Base-by-base conservation (phyloP, 164 flowering plant species). In the Kalanchoe fedtschenkoi region DNA sequence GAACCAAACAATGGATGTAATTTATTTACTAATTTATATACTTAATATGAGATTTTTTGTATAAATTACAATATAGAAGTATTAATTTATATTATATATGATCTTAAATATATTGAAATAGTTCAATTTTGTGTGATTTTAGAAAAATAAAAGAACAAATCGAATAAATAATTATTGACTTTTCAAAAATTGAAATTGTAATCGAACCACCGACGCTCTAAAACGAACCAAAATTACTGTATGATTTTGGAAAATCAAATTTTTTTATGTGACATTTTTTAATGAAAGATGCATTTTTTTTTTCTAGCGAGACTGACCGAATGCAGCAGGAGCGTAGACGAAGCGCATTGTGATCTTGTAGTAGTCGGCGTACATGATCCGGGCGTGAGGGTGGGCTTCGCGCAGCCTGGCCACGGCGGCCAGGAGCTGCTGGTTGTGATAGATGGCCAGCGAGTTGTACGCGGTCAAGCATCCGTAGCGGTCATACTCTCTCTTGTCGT, bases 291-390 rank as follows among this genome's bases (percentile, higher is more conserved):
- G n/a, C n/a, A n/a, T n/a, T n/a, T n/a, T n/a, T n/a, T n/a, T n/a
- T n/a, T n/a, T n/a, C n/a, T n/a, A n/a, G n/a, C n/a, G 5, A 10
- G 14, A 17, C 38, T 8, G 13, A 72, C 77, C 75, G 37, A 54
- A 73, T 32, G 65, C n/a, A 0, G 34, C 2, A 4, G 79, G 74
- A 8, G 67, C 61, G 10, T 38, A 55, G 30, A 39, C 67, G 22
- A 73, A 29, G 0, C 0, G 64, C 66, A 69, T 63, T 13, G 73
- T 60, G 14, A 68, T 67, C 19, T 62, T 44, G 60, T 76, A 76
- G 34, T 76, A 76, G 34, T 78, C 78, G 0, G 61, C 79, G 29
- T 78, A 78, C 6, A 72, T 64, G 38, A 78, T 72, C n/a, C 56
- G 72, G 0, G 66, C 65, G 58, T 66, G 68, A 7, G 78, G 72